These are phyloP conservation scores for Pilaira anomala DNA, from an alignment of 192 early-diverging fungal genomes.

Conservation along the genomic window DNA sequence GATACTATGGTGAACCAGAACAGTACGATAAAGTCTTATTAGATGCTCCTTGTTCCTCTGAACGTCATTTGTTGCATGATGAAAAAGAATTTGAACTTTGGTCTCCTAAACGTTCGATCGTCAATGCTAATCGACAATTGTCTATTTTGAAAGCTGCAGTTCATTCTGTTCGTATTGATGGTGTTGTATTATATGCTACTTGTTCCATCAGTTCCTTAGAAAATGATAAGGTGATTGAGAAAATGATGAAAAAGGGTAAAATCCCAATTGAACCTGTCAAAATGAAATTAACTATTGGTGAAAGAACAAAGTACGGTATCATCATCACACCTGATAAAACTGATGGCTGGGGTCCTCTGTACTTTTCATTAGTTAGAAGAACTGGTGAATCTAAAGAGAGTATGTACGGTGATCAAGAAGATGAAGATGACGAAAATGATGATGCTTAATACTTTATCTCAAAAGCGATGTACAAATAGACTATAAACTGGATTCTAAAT, in stretches of 20 bases:
- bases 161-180: constrained; percentile 33
- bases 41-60: constrained; percentile 54
- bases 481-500: too few species aligned
- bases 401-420: not conserved
- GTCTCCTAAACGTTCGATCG: constrained; percentile 40
- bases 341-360: constrained; percentile 56
- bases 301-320: constrained; percentile 49
- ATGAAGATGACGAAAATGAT: not conserved
- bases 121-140: constrained; percentile 40
- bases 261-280: constrained; percentile 25
- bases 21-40: constrained; percentile 45
- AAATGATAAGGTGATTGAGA: constrained; percentile 47
- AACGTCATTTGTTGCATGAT: constrained; percentile 50
- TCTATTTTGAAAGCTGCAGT: constrained; percentile 38
- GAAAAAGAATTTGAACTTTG: constrained; percentile 41
- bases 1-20: constrained; percentile 16
- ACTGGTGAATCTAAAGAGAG: constrained; percentile 12
- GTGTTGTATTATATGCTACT: constrained; percentile 49
- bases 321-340: constrained; percentile 49
- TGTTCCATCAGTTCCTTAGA: constrained; percentile 49
- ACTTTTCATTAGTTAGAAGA: constrained; percentile 44
- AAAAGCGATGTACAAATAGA: too few species aligned
- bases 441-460: too few species aligned
- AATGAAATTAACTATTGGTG: constrained; percentile 43
- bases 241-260: constrained; percentile 40